A percentile compares a stretch with the other conserved stretches of the same genome.
Evolutionary conservation across 75 land plant species (phyloP).

Genomic region (Cupressus sempervirens): DNA sequence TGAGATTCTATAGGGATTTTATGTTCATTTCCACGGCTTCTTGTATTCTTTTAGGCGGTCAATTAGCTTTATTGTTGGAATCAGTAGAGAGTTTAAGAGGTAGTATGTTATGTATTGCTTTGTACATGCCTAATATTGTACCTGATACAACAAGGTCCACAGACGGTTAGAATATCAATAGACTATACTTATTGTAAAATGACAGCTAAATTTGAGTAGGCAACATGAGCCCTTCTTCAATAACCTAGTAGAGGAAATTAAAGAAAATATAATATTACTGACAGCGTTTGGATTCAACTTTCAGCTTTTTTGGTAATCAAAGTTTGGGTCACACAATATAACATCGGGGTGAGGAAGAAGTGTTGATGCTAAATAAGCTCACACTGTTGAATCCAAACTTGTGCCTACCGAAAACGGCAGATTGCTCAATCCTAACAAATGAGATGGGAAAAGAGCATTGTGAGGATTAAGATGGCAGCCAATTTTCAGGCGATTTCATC

Average conservation of each 20-base stretch:
- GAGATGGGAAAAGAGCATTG: background rate
- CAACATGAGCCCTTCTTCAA: background rate
- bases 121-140: background rate
- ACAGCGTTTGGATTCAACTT: too few relatives aligned
- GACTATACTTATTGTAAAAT: background rate
- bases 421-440: background rate
- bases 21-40: background rate
- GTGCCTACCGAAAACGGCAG: background rate
- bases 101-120: background rate
- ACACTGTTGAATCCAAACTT: too few relatives aligned
- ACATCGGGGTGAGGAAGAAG: too few relatives aligned
- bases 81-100: background rate
- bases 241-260: background rate
- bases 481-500: too few relatives aligned
- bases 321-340: too few relatives aligned
- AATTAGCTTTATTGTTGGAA: background rate
- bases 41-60: background rate
- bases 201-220: background rate
- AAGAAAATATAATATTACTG: too few relatives aligned
- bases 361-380: too few relatives aligned
- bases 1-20: background rate
- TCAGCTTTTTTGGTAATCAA: too few relatives aligned
- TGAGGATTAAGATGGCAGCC: background rate
- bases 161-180: background rate
- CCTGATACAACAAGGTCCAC: background rate